Evolutionary conservation across 257 asterid genomes (phyloP).

Genomic region (Solanum peruvianum): DNA sequence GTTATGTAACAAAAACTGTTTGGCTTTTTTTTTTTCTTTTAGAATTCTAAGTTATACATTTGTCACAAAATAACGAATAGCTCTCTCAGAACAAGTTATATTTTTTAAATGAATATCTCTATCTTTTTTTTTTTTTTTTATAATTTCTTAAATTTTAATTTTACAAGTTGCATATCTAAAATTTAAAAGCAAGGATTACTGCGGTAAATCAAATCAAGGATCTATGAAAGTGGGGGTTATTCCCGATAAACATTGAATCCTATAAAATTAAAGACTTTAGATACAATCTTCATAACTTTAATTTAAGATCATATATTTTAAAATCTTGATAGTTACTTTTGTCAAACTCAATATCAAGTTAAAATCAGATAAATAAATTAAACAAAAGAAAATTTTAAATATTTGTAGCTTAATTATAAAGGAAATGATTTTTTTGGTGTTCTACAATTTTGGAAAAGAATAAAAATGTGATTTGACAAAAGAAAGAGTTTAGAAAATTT

Average conservation of each 20-base stretch:
- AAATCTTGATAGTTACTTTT: background rate
- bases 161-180: background rate
- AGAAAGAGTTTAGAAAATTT: background rate
- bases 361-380: background rate
- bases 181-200: accelerated
- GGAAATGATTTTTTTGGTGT: background rate
- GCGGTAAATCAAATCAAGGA: too few relatives aligned
- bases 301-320: background rate
- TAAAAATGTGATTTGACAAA: background rate
- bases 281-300: background rate
- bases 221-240: too few relatives aligned
- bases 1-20: background rate
- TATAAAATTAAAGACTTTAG: background rate
- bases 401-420: background rate
- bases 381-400: background rate
- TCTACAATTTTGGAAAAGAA: background rate
- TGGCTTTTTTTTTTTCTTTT: background rate
- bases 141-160: background rate
- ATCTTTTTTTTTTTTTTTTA: too few relatives aligned
- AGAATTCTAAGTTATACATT: background rate
- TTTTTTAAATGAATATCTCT: too few relatives aligned
- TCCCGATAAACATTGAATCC: too few relatives aligned
- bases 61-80: background rate
- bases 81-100: background rate
- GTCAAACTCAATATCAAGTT: background rate